phyloP scores from a whole-genome alignment of 2,329 filamentous ascomycete species.

The Aspergillus sp. region DNA sequence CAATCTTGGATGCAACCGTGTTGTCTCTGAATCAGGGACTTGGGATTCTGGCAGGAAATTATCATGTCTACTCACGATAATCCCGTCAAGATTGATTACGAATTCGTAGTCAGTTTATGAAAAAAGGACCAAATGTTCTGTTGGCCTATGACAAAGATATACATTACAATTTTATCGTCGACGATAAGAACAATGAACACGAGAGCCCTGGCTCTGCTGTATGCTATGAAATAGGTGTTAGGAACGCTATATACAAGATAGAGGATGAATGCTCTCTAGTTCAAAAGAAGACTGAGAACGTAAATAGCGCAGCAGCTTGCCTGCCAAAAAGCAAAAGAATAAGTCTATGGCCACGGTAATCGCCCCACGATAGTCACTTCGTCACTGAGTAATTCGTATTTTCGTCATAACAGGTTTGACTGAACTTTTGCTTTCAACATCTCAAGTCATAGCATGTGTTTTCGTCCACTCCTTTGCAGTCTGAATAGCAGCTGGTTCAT shows the following conservation, averaged over 20 bases:
- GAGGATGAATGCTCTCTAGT: background rate
- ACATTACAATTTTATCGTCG: no score
- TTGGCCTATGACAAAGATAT: no score
- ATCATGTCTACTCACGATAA: no score
- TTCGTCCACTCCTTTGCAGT: slow-evolving; percentile 90
- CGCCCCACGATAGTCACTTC: slow-evolving; percentile 29
- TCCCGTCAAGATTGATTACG: no score
- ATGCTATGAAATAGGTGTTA: background rate
- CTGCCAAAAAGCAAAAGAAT: slow-evolving; percentile 3
- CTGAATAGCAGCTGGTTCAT: slow-evolving; percentile 84
- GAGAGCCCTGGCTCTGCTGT: background rate
- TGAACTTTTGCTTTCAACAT: background rate
- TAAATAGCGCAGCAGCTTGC: background rate
- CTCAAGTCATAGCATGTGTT: slow-evolving; percentile 61
- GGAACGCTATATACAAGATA: background rate
- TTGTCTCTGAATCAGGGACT: no score
- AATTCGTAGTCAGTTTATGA: no score
- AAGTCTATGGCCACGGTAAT: slow-evolving; percentile 10
- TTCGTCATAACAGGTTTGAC: slow-evolving; percentile 8
- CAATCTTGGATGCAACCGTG: no score
- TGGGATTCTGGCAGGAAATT: no score
- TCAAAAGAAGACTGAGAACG: background rate
- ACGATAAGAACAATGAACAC: no score
- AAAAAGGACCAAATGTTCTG: no score
- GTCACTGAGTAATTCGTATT: slow-evolving; percentile 13